Evolutionary conservation across 2,329 filamentous ascomycete species (phyloP).

Genomic region (Sclerotinia sclerotiorum): DNA sequence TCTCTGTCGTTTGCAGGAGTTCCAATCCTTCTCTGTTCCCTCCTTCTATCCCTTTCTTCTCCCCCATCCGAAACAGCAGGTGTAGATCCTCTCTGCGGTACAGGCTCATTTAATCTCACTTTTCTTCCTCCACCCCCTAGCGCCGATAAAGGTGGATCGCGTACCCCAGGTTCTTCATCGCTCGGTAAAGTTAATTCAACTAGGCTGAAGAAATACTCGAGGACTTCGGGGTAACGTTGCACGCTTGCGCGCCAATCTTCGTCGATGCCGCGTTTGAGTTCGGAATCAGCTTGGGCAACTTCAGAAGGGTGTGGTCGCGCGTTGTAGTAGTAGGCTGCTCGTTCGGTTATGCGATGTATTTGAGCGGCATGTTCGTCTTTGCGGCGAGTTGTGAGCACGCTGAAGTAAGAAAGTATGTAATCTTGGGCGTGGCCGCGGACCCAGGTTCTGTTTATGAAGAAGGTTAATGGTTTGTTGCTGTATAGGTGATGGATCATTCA

Average conservation of each 20-base stretch:
- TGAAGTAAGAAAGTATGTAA: slow-evolving; percentile 66
- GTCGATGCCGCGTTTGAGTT: slow-evolving; percentile 71
- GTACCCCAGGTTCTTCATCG: slow-evolving; percentile 60
- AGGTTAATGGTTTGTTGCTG: not conserved
- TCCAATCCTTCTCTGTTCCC: slow-evolving; percentile 26
- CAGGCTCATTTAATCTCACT: slow-evolving; percentile 33
- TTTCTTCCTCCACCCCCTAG: slow-evolving; percentile 37
- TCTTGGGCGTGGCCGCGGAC: slow-evolving; percentile 65
- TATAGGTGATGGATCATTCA: not conserved
- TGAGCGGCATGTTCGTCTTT: slow-evolving; percentile 57
- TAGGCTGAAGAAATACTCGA: slow-evolving; percentile 75
- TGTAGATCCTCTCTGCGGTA: slow-evolving; percentile 28
- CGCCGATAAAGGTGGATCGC: slow-evolving; percentile 57
- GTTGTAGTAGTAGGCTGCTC: slow-evolving; percentile 59
- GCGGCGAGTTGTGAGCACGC: slow-evolving; percentile 59
- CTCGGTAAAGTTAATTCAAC: slow-evolving; percentile 65
- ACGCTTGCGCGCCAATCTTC: slow-evolving; percentile 77
- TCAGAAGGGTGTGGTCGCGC: slow-evolving; percentile 59
- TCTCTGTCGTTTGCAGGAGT: slow-evolving; percentile 19
- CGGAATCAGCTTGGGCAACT: slow-evolving; percentile 62
- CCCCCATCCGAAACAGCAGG: slow-evolving; percentile 25
- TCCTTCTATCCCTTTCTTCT: slow-evolving; percentile 24
- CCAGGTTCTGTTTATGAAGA: slow-evolving; percentile 53
- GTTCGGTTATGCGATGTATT: slow-evolving; percentile 55
- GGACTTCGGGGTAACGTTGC: slow-evolving; percentile 74